Conservation (phyloP, 2,329 filamentous ascomycete genomes). For the Clonostachys rosea region DNA sequence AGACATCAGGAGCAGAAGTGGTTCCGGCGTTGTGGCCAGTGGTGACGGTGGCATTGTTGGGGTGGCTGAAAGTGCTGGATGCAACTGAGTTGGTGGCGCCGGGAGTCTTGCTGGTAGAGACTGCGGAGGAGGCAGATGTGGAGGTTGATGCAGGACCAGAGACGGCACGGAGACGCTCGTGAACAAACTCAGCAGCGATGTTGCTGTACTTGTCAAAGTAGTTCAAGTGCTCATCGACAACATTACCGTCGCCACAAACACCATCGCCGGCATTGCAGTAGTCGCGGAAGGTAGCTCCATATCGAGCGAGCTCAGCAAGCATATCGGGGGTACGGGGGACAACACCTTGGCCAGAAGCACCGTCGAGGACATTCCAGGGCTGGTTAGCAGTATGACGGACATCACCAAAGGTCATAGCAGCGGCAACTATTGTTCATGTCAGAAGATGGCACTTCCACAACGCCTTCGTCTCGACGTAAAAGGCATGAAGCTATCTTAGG, state of each 20-base stretch:
- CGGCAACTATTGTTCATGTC: constrained; percentile 12
- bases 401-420: constrained; percentile 25
- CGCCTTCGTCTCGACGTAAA: too few species aligned
- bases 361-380: constrained; percentile 22
- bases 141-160: background rate
- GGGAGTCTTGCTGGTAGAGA: too few species aligned
- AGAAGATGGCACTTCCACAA: background rate
- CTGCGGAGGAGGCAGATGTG: background rate
- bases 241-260: constrained; percentile 29
- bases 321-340: constrained; percentile 20
- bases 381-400: constrained; percentile 24
- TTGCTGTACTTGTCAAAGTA: constrained; percentile 26
- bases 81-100: too few species aligned
- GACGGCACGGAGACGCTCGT: background rate
- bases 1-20: too few species aligned
- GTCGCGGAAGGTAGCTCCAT: constrained; percentile 15
- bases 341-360: constrained; percentile 14
- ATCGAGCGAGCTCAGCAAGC: constrained; percentile 18
- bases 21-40: too few species aligned
- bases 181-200: constrained; percentile 8
- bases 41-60: too few species aligned
- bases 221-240: constrained; percentile 23
- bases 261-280: constrained; percentile 30
- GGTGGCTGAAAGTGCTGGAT: too few species aligned
- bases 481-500: too few species aligned